phyloP scores from a whole-genome alignment of 805 yeast species.

The Sugiyamaella qingdaonensis region DNA sequence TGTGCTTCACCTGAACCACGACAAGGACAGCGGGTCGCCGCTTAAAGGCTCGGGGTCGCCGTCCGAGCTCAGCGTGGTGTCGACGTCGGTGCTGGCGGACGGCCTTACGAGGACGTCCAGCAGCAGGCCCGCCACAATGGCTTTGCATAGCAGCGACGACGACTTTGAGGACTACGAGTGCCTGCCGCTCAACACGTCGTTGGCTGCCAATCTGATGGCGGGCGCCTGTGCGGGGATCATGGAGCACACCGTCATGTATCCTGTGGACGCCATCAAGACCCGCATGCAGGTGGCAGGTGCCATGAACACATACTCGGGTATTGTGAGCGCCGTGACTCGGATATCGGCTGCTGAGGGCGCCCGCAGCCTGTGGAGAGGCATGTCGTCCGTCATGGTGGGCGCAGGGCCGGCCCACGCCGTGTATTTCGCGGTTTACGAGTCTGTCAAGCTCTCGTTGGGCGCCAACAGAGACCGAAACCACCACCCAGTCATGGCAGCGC shows the following conservation, averaged over 20 bases:
- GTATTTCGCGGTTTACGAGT: conserved; percentile 90
- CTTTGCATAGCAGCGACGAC: neutral
- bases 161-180: conserved; percentile 70
- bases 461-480: conserved; percentile 45
- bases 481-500: conserved; percentile 78
- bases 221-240: conserved; percentile 99
- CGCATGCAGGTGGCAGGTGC: conserved; percentile 70
- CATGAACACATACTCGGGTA: conserved; percentile 33
- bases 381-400: conserved; percentile 84
- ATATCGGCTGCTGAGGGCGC: conserved; percentile 89
- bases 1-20: neutral
- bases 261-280: conserved; percentile 93
- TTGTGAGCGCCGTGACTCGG: conserved; percentile 63
- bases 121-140: neutral
- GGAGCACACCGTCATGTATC: conserved; percentile 98
- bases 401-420: conserved; percentile 99
- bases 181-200: conserved; percentile 79
- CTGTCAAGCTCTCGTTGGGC: conserved; percentile 57
- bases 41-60: neutral
- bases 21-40: neutral
- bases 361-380: conserved; percentile 86
- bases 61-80: neutral
- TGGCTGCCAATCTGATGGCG: conserved; percentile 77
- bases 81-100: neutral
- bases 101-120: neutral